Percentiles rank a stretch among this genome's conserved stretches.
These are phyloP conservation scores for Penicillium fuscoglaucum DNA, from an alignment of 2,329 filamentous ascomycete species.

Conservation along the genomic window DNA sequence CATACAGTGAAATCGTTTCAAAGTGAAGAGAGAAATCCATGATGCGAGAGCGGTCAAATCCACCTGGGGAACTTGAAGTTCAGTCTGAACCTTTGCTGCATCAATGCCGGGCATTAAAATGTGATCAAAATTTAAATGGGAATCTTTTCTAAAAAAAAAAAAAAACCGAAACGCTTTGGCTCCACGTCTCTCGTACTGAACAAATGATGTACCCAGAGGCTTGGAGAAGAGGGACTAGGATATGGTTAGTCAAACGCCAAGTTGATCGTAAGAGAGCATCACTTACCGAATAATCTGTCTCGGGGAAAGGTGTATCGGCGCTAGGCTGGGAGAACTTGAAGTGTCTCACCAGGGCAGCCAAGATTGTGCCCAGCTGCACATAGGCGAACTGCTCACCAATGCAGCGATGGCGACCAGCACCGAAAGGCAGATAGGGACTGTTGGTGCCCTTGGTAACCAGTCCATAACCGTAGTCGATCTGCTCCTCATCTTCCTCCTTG, in stretches of 20 bases:
- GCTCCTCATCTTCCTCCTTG: slow-evolving; percentile 63
- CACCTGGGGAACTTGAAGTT: not conserved
- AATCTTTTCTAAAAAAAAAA: not conserved
- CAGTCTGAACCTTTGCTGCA: not conserved
- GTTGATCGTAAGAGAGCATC: not conserved
- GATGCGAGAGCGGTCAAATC: not conserved
- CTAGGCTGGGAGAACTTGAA: slow-evolving; percentile 72
- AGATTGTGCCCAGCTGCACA: slow-evolving; percentile 83
- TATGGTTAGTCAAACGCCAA: slow-evolving; percentile 12
- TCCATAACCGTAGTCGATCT: slow-evolving; percentile 91
- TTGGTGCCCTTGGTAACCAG: slow-evolving; percentile 86
- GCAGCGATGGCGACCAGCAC: slow-evolving; percentile 87
- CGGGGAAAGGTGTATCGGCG: slow-evolving; percentile 32
- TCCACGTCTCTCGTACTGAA: slow-evolving; percentile 67
- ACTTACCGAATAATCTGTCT: slow-evolving; percentile 58
- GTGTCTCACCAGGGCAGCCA: slow-evolving; percentile 70
- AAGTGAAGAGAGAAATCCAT: slow-evolving; percentile 1
- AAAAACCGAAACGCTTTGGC: slow-evolving; percentile 22
- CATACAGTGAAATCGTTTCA: slow-evolving; percentile 19
- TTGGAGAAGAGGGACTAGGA: slow-evolving; percentile 66
- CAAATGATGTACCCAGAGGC: slow-evolving; percentile 67
- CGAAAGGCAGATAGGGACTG: slow-evolving; percentile 91
- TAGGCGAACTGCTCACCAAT: slow-evolving; percentile 98
- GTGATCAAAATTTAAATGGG: not conserved
- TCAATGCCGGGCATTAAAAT: slow-evolving; percentile 9